Evolutionary conservation across 2,329 filamentous ascomycete genomes (phyloP).

Genomic region (Exophiala mesophila): DNA sequence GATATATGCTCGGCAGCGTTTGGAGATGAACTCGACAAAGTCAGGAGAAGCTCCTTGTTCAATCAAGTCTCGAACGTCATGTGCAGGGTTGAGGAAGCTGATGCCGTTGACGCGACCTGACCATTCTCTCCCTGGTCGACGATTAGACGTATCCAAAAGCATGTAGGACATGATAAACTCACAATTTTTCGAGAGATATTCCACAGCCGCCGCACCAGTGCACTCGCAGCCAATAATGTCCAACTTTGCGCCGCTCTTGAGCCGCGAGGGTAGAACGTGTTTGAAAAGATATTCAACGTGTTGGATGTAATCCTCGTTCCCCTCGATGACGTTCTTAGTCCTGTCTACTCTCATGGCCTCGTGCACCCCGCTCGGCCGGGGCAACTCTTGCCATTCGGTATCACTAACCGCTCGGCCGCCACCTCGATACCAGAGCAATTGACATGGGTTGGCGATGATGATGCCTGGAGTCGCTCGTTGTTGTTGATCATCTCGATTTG

Average conservation of each 20-base stretch:
- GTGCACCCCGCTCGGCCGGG: conserved; percentile 60
- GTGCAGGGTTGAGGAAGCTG: conserved; percentile 36
- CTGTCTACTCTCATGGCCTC: conserved; percentile 48
- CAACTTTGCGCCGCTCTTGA: conserved; percentile 50
- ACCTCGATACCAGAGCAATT: conserved; percentile 70
- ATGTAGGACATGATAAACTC: no score
- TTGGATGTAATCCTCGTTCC: conserved; percentile 51
- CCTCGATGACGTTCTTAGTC: conserved; percentile 57
- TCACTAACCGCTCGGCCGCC: conserved; percentile 57
- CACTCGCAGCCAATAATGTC: conserved; percentile 69
- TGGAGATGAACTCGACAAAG: conserved; percentile 34
- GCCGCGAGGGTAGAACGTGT: conserved; percentile 48
- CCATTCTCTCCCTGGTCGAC: conserved; percentile 40
- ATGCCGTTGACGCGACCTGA: conserved; percentile 37
- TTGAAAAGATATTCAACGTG: conserved; percentile 68
- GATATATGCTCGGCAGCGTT: conserved; percentile 60
- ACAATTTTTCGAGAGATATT: conserved; percentile 54
- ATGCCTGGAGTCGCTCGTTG: conserved; percentile 45
- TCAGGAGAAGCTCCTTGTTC: conserved; percentile 15
- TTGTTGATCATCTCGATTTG: conserved; percentile 5
- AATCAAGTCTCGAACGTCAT: conserved; percentile 30
- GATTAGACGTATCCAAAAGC: no score
- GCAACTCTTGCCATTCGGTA: conserved; percentile 53
- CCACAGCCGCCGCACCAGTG: conserved; percentile 54
- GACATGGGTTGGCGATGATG: conserved; percentile 71